phyloP scores from a whole-genome alignment of 2,329 filamentous ascomycete species.

The Talaromyces pinophilus region DNA sequence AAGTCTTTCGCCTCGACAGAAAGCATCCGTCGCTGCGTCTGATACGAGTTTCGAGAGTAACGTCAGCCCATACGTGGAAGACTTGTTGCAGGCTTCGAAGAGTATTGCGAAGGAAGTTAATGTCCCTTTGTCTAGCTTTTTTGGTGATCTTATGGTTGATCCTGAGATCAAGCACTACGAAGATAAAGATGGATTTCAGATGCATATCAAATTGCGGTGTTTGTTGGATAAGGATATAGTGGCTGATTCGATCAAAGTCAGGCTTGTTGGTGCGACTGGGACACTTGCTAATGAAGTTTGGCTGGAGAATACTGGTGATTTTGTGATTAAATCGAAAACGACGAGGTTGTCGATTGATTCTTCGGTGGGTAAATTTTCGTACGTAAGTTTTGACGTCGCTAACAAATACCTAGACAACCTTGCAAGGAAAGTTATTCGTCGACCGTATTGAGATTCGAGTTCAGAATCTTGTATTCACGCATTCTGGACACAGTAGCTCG shows the following conservation, averaged over 20 bases:
- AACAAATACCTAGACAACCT: slow-evolving; percentile 33
- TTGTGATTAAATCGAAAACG: slow-evolving; percentile 58
- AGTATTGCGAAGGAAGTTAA: slow-evolving; percentile 62
- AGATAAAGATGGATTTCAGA: slow-evolving; percentile 71
- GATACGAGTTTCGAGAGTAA: slow-evolving; percentile 34
- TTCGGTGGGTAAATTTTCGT: slow-evolving; percentile 29
- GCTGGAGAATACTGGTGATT: slow-evolving; percentile 54
- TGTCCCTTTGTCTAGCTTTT: slow-evolving; percentile 71
- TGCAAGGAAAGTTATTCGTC: slow-evolving; percentile 71
- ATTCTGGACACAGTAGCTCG: slow-evolving; percentile 32
- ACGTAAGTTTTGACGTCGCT: not conserved
- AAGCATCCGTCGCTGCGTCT: slow-evolving; percentile 34
- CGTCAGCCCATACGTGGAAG: slow-evolving; percentile 40
- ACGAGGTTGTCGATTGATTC: slow-evolving; percentile 55
- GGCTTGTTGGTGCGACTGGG: slow-evolving; percentile 56
- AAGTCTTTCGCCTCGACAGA: slow-evolving; percentile 34
- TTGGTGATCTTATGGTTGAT: slow-evolving; percentile 67
- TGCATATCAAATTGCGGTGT: slow-evolving; percentile 69
- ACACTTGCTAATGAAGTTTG: slow-evolving; percentile 65
- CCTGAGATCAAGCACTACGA: slow-evolving; percentile 69
- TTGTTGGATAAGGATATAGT: slow-evolving; percentile 70
- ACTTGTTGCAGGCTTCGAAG: slow-evolving; percentile 52
- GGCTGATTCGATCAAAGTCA: slow-evolving; percentile 65
- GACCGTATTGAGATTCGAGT: slow-evolving; percentile 66
- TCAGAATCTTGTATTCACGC: slow-evolving; percentile 43